Percentiles rank a stretch among this genome's conserved stretches.
These are phyloP conservation scores for Solioccasus polychromus DNA, from an alignment of 768 basidiomycete species.

Conservation along the genomic window DNA sequence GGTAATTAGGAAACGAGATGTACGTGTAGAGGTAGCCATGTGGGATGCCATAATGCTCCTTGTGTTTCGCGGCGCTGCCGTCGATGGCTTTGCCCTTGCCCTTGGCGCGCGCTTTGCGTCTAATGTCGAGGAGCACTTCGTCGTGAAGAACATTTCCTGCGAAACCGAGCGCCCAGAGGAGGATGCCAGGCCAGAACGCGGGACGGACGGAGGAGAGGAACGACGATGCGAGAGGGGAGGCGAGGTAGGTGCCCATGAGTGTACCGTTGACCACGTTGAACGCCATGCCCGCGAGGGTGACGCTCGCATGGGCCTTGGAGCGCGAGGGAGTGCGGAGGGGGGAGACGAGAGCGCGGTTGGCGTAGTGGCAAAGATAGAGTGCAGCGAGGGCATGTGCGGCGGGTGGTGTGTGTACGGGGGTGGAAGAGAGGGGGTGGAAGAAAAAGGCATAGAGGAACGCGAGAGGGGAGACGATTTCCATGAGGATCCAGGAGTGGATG, in stretches of 20 bases:
- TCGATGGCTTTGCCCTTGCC: constrained; percentile 30
- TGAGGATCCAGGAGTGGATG: constrained; percentile 65
- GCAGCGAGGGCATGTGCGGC: constrained; percentile 44
- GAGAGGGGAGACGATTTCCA: constrained; percentile 68
- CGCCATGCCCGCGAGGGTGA: constrained; percentile 48
- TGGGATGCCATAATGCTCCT: constrained; percentile 75
- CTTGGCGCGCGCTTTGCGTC: constrained; percentile 54
- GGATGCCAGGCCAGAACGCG: constrained; percentile 60
- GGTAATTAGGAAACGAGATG: constrained; percentile 90
- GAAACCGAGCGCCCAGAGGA: constrained; percentile 70
- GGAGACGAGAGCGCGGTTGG: constrained; percentile 77
- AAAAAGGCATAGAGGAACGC: constrained; percentile 50
- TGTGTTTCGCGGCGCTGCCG: constrained; percentile 21
- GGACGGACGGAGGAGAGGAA: constrained; percentile 40
- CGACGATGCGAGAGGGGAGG: constrained; percentile 49
- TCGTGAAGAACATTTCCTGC: constrained; percentile 85
- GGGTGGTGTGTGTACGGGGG: constrained; percentile 25
- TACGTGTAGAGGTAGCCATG: constrained; percentile 71
- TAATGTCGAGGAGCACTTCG: constrained; percentile 81
- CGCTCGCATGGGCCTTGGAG: constrained; percentile 67
- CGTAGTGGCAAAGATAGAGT: constrained; percentile 74
- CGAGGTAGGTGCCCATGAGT: constrained; percentile 68
- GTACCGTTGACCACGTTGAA: constrained; percentile 78
- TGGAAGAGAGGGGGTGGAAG: constrained; percentile 45
- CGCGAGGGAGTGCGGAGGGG: constrained; percentile 80